Evolutionary conservation across 1,284 basidiomycete genomes (phyloP), one percentile per base, ranked within the genome.

Genomic region (Sanghuangporus weigelae): DNA sequence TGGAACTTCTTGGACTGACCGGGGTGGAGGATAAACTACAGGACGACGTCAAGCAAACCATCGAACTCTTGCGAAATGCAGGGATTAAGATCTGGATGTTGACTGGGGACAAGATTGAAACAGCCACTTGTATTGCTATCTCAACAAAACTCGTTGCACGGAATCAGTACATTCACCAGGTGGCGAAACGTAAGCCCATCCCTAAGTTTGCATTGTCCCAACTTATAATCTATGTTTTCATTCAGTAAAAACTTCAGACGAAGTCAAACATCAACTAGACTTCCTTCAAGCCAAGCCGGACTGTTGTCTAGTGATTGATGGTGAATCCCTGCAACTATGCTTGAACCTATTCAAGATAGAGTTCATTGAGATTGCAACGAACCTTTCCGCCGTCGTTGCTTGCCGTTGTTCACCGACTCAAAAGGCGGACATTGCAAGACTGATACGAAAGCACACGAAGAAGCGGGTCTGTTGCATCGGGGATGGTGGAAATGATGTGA

Each of bases 71-170:
- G 68, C 81, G 96, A 67, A 99, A 99, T 73, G 97, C 96, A 0
- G 96, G 96, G 1, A 89, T 99, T 76, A 98, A 95, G 80, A 98
- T 99, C 62, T 99, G 97, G 97, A 99, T 99, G 97, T 80, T 99
- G 70, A 99, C 97, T 0, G 97, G 97, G 0, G 97, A 99, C 77
- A 99, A 99, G 79, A 95, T 99, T 66, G 97, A 99, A 79, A 99
- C 97, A 2, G 97, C 97, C 7, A 92, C 96, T 38, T 98, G 96
- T 75, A 99, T 99, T 70, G 96, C 96, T 0, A 95, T 98, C 67
- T 98, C 95, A 42, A 97, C 93, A 36, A 99, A 98, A 73, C 81
- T 99, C 26, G 96, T 99, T 0, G 91, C 94, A 16, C 82, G 97
- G 68, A 95, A 95, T 71, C 97, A 99, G 74, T 98, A 98, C 73